Conservation (phyloP, 106 monocot genomes). For the Dactylorhiza incarnata region DNA sequence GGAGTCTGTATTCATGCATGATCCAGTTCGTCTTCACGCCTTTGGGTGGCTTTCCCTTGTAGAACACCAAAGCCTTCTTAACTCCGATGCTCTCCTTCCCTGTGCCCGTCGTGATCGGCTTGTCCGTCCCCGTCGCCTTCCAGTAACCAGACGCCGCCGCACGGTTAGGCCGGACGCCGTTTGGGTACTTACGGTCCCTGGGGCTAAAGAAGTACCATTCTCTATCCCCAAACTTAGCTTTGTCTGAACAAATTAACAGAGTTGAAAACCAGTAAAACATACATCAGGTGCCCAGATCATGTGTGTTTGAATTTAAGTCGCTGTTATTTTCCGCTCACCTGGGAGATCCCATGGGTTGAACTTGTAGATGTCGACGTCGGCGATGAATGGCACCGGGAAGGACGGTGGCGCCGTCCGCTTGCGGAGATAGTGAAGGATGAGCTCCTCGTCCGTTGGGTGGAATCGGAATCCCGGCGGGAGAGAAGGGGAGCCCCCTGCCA, state of each 20-base stretch:
- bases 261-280: not conserved
- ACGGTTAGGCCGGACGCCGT: slow-evolving; percentile 41
- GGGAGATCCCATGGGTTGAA: slow-evolving; percentile 50
- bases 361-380: slow-evolving; percentile 58
- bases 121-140: slow-evolving; percentile 52
- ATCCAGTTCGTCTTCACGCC: slow-evolving; percentile 67
- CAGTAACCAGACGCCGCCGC: slow-evolving; percentile 43
- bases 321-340: slow-evolving; percentile 1
- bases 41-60: slow-evolving; percentile 49
- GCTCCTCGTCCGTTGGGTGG: slow-evolving; percentile 54
- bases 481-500: not conserved
- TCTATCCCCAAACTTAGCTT: slow-evolving; percentile 38
- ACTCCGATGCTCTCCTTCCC: slow-evolving; percentile 32
- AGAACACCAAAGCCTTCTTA: slow-evolving; percentile 73
- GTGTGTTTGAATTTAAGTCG: not conserved
- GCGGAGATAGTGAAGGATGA: slow-evolving; percentile 42
- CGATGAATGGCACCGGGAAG: slow-evolving; percentile 30
- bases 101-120: slow-evolving; percentile 22
- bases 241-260: slow-evolving; percentile 11
- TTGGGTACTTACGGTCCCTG: slow-evolving; percentile 48
- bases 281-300: not conserved
- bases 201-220: slow-evolving; percentile 61
- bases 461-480: slow-evolving; percentile 49
- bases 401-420: slow-evolving; percentile 20
- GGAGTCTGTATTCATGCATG: slow-evolving; percentile 68